phyloP scores from a whole-genome alignment of 2,329 filamentous ascomycete genomes.

The Sclerotinia glacialis region DNA sequence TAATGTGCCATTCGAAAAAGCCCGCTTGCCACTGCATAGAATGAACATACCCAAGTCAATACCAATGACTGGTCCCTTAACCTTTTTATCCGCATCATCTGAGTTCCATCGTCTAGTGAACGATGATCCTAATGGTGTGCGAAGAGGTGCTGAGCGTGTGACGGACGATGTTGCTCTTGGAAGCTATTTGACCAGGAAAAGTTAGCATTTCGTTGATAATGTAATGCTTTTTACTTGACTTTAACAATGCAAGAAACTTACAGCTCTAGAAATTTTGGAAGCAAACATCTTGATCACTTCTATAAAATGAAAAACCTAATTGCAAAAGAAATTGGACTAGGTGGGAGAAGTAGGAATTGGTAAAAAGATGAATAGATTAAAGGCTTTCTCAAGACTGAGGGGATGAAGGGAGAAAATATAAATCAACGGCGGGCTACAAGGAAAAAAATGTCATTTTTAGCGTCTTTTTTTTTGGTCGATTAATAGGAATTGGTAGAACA shows the following conservation, averaged over 20 bases:
- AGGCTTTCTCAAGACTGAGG: conserved; percentile 7
- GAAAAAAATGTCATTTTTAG: conserved; percentile 22
- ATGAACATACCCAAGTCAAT: conserved; percentile 80
- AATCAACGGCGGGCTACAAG: conserved; percentile 7
- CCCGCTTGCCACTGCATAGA: conserved; percentile 6
- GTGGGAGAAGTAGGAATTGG: conserved; percentile 23
- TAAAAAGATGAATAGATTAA: conserved; percentile 23
- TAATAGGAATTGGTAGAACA: conserved; percentile 18
- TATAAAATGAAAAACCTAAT: conserved; percentile 27
- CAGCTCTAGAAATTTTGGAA: conserved; percentile 70
- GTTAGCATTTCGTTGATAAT: conserved; percentile 36
- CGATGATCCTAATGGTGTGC: conserved; percentile 67
- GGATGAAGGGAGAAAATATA: conserved; percentile 20
- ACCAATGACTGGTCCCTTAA: conserved; percentile 94
- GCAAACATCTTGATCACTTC: conserved; percentile 61
- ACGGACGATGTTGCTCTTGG: conserved; percentile 71
- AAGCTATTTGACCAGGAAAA: conserved; percentile 52
- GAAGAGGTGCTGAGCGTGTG: conserved; percentile 65
- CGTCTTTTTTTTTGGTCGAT: conserved; percentile 15
- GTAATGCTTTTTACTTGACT: conserved; percentile 23
- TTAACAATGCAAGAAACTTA: conserved; percentile 48
- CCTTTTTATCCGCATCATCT: conserved; percentile 73
- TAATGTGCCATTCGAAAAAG: conserved; percentile 27
- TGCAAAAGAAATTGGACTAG: conserved; percentile 23
- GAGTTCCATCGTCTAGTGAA: conserved; percentile 73